phyloP scores from a whole-genome alignment of 2,329 filamentous ascomycete species.

The Monosporascus sp. region DNA sequence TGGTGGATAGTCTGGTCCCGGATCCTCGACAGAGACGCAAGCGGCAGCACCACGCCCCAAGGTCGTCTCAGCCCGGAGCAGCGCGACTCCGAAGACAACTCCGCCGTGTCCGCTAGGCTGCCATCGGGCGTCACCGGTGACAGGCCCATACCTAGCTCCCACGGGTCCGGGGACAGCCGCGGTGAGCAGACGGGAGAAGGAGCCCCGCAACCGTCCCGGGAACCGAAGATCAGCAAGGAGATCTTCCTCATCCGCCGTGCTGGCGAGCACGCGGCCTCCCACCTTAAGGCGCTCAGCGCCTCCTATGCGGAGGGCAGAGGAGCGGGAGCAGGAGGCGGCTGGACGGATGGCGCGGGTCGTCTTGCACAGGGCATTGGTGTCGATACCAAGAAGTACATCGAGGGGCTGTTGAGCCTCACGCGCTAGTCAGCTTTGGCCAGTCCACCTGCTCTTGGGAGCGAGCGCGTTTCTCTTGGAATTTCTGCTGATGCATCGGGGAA shows the following conservation, averaged over 20 bases:
- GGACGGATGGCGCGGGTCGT: conserved; percentile 52
- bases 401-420: conserved; percentile 60
- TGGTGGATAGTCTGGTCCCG: conserved; percentile 68
- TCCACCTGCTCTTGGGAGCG: neutral
- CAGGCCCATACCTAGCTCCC: neutral
- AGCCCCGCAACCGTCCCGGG: conserved; percentile 1
- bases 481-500: too few species aligned
- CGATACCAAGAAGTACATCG: conserved; percentile 70
- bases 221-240: conserved; percentile 43
- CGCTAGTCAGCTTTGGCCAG: conserved; percentile 7
- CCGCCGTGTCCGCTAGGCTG: too few species aligned
- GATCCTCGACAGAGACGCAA: conserved; percentile 32
- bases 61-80: neutral
- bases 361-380: conserved; percentile 70
- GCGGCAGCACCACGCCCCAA: neutral
- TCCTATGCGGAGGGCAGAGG: conserved; percentile 28
- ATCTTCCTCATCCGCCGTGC: conserved; percentile 57
- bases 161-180: too few species aligned
- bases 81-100: neutral
- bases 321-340: conserved; percentile 26
- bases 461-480: too few species aligned
- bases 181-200: neutral
- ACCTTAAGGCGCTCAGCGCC: conserved; percentile 26
- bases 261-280: conserved; percentile 45
- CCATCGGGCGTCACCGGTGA: neutral